Conservation (phyloP, 2,329 filamentous ascomycete genomes). For the Ascochyta clinopodiicola region DNA sequence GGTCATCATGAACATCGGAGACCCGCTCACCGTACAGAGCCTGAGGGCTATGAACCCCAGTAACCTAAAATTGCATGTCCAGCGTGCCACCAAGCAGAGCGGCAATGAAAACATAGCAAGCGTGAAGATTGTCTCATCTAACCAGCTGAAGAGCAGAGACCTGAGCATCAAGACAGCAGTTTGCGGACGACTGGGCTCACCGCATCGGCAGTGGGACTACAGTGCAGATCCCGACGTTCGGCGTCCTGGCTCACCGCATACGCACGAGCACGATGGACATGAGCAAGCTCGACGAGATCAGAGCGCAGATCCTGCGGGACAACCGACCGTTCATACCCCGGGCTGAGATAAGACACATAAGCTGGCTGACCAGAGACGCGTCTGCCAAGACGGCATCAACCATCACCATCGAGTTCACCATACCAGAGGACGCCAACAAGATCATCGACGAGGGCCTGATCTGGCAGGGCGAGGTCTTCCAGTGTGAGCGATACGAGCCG, state of each 20-base stretch:
- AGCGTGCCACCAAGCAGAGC: slow-evolving; percentile 23
- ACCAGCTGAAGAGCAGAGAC: slow-evolving; percentile 29
- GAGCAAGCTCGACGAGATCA: slow-evolving; percentile 23
- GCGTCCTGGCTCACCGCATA: slow-evolving; percentile 24
- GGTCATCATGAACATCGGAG: slow-evolving; percentile 25
- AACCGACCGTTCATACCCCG: no score
- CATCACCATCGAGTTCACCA: slow-evolving; percentile 24
- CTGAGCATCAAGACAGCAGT: slow-evolving; percentile 27
- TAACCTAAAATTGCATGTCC: slow-evolving; percentile 22
- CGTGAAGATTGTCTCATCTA: slow-evolving; percentile 24
- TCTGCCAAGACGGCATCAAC: slow-evolving; percentile 14
- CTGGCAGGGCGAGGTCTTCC: slow-evolving; percentile 21
- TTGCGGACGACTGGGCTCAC: slow-evolving; percentile 23
- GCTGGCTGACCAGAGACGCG: slow-evolving; percentile 17
- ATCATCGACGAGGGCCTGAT: slow-evolving; percentile 21
- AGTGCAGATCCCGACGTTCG: slow-evolving; percentile 19
- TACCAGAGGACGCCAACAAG: slow-evolving; percentile 26
- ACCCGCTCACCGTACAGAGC: slow-evolving; percentile 21
- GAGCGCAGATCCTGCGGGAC: slow-evolving; percentile 21
- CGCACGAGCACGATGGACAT: slow-evolving; percentile 24
- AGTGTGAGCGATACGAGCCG: slow-evolving; percentile 23
- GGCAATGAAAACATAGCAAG: slow-evolving; percentile 25
- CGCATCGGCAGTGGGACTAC: slow-evolving; percentile 13
- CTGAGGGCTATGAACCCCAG: slow-evolving; percentile 20
- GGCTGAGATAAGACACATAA: no score